Base-by-base conservation (phyloP, 179 eudicot genomes). In the Beta lomatogona region DNA sequence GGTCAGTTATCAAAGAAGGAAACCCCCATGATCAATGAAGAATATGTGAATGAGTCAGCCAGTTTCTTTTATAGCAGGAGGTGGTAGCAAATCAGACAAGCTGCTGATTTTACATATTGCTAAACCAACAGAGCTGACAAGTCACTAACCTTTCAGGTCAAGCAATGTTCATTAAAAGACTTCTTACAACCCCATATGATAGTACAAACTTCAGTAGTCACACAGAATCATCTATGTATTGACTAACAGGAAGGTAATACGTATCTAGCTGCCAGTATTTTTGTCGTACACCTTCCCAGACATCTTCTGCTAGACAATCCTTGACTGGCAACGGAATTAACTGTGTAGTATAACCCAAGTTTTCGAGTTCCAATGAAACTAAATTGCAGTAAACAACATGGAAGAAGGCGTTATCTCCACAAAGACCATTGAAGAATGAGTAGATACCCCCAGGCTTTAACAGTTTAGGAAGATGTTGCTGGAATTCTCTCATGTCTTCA, bases 351-450 rank as follows among this genome's bases (percentile, higher is more conserved):
- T 88, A 92, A 54, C 97, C 97, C 81, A 92, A 84, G 79, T 80
- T 93, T 86, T 90, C 91, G 78, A 95, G 93, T 86, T 95, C 97
- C 74, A 93, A 83, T 12, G 98, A 87, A 82, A 95, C 98, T 71
- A 95, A 79, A 84, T 93, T 91, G 82, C 97, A 91, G 85, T 95
- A 95, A 65, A 95, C 97, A 84, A 92, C 91, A 84, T 93, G 98
- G 83, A 95, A 95, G 87, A 95, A 95, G 83, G 98, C 93, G 80
- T 92, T 95, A 87, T 92, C 90, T 71, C 97, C 97, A 81, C 98
- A 95, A 77, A 95, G 97, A 75, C 98, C 98, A 74, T 95, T 95
- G 85, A 95, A 95, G 88, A 95, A 95, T 71, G 98, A 95, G 88
- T 95, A 95, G 59, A 95, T 86, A 74, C 98, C 98, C 65, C 86